These are phyloP conservation scores for Aspergillus kassunensis DNA, from an alignment of 495 filamentous ascomycete genomes.

Conservation along the genomic window DNA sequence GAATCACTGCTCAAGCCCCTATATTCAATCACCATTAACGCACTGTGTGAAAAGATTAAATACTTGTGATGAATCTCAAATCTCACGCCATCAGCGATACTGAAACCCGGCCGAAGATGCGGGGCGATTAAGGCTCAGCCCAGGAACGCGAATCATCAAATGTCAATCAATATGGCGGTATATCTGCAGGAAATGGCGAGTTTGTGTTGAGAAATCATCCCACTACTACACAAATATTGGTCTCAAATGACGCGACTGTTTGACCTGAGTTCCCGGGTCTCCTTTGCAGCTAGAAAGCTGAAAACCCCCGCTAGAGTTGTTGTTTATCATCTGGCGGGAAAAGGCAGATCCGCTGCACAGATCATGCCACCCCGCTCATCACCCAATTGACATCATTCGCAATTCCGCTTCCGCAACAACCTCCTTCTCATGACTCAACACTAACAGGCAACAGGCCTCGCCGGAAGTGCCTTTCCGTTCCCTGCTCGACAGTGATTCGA, in stretches of 20 bases:
- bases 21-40: too few relatives aligned
- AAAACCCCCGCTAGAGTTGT: neutral
- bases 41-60: too few relatives aligned
- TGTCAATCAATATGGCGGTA: slow-evolving; percentile 1
- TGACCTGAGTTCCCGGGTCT: neutral
- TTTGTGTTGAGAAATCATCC: slow-evolving; percentile 2
- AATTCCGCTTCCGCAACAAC: too few relatives aligned
- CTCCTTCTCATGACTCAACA: too few relatives aligned
- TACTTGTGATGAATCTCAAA: too few relatives aligned
- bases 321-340: neutral
- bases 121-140: slow-evolving; percentile 5
- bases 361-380: slow-evolving; percentile 14
- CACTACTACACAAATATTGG: neutral
- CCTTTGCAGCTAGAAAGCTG: neutral
- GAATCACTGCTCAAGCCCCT: too few relatives aligned
- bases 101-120: slow-evolving; percentile 5
- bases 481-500: too few relatives aligned
- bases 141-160: slow-evolving; percentile 7
- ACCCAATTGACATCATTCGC: slow-evolving; percentile 10
- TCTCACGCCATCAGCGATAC: slow-evolving; percentile 11
- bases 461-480: too few relatives aligned
- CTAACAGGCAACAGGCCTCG: too few relatives aligned
- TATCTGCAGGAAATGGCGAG: slow-evolving; percentile 7
- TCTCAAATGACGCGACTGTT: slow-evolving; percentile 5
- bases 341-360: slow-evolving; percentile 6